Percentiles rank a stretch among this genome's conserved stretches.
Evolutionary conservation across 768 basidiomycete species (phyloP).

Genomic region (Lentinula detonsa): DNA sequence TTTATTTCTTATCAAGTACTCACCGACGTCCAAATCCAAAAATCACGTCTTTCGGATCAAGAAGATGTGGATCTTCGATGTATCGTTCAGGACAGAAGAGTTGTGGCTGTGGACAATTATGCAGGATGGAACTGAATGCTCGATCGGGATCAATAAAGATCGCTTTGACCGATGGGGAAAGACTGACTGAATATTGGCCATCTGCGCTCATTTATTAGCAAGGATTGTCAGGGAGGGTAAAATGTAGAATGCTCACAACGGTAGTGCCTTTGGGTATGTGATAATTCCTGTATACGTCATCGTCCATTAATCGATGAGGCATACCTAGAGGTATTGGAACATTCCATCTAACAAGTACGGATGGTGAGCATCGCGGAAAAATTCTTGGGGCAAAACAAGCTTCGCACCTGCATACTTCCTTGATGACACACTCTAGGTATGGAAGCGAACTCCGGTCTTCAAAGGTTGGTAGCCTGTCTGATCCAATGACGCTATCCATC

Average conservation of each 20-base stretch:
- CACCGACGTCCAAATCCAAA: slow-evolving; percentile 58
- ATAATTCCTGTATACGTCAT: slow-evolving; percentile 42
- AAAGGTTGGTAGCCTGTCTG: slow-evolving; percentile 39
- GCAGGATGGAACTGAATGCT: slow-evolving; percentile 31
- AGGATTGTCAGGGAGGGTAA: slow-evolving; percentile 7
- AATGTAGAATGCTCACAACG: slow-evolving; percentile 11
- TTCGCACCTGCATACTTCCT: slow-evolving; percentile 40
- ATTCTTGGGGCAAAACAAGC: not conserved
- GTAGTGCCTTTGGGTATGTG: slow-evolving; percentile 40
- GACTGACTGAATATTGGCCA: slow-evolving; percentile 10
- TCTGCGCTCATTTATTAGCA: slow-evolving; percentile 20
- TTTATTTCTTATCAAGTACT: slow-evolving; percentile 10
- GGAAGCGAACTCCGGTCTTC: slow-evolving; percentile 37
- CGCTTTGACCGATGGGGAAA: not conserved
- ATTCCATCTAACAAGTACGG: slow-evolving; percentile 32
- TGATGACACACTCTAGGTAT: slow-evolving; percentile 41
- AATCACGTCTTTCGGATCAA: slow-evolving; percentile 41
- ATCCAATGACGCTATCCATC: slow-evolving; percentile 41
- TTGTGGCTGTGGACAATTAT: slow-evolving; percentile 39
- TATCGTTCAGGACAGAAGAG: slow-evolving; percentile 47
- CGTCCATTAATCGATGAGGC: slow-evolving; percentile 46
- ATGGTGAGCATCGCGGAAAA: not conserved
- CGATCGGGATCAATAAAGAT: not conserved
- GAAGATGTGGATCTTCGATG: slow-evolving; percentile 27
- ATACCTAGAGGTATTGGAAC: slow-evolving; percentile 43